Conservation (phyloP, 257 asterid genomes). For the Linaria vulgaris region DNA sequence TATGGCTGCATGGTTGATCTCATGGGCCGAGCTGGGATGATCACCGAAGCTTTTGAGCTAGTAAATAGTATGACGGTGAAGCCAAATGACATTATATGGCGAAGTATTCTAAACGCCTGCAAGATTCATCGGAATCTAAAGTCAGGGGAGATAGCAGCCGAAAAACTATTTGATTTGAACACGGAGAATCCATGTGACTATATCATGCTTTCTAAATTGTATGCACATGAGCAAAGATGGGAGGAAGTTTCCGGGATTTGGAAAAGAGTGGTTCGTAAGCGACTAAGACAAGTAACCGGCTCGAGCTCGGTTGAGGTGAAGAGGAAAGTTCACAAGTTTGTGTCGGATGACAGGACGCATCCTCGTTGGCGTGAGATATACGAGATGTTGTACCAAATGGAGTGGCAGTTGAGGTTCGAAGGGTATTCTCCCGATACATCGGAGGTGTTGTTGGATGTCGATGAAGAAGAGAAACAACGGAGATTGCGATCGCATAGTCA, state of each 20-base stretch:
- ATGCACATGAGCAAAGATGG: conserved; percentile 69
- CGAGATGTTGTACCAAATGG: conserved; percentile 89
- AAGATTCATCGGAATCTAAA: conserved; percentile 49
- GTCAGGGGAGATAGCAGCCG: conserved; percentile 57
- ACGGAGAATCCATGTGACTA: conserved; percentile 64
- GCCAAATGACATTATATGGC: conserved; percentile 73
- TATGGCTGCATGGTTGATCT: conserved; percentile 85
- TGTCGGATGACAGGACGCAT: conserved; percentile 51
- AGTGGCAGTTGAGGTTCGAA: conserved; percentile 84
- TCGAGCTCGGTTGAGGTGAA: conserved; percentile 57
- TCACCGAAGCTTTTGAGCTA: conserved; percentile 49
- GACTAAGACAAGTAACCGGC: conserved; percentile 49
- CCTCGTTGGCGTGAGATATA: conserved; percentile 43
- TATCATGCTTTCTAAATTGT: conserved; percentile 50
- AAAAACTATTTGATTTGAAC: conserved; percentile 33
- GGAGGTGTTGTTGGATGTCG: conserved; percentile 52
- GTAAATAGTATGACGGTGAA: conserved; percentile 58
- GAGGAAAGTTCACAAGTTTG: conserved; percentile 54
- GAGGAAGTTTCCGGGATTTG: conserved; percentile 42
- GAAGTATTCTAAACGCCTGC: conserved; percentile 69
- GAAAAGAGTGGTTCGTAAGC: conserved; percentile 40
- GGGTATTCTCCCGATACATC: conserved; percentile 72
- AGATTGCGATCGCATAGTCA: conserved; percentile 67
- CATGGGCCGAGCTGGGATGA: conserved; percentile 61
- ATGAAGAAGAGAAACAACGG: conserved; percentile 75